Conservation (phyloP, 306 rosid species). For the Pueraria montana region DNA sequence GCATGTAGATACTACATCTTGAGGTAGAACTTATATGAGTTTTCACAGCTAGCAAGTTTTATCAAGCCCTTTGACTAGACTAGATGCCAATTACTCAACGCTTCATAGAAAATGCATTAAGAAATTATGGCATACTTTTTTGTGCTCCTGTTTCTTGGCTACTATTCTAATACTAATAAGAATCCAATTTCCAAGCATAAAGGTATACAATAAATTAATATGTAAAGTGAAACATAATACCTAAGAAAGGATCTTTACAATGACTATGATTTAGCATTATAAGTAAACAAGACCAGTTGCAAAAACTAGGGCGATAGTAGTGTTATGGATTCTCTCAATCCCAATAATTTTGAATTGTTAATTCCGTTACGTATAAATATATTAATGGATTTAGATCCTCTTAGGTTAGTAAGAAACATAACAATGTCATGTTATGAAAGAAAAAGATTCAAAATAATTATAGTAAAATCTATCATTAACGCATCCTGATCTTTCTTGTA, state of each 20-base stretch:
- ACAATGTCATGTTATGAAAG: too few relatives aligned
- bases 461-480: not conserved
- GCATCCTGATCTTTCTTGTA: too few relatives aligned
- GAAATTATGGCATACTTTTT: not conserved
- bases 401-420: not conserved
- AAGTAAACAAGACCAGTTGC: not conserved
- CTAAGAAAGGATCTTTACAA: not conserved
- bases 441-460: not conserved
- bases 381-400: not conserved
- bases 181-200: not conserved
- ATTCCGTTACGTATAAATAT: not conserved
- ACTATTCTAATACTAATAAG: not conserved
- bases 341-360: not conserved
- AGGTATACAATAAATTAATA: not conserved
- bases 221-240: not conserved
- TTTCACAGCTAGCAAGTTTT: not conserved
- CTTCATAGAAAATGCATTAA: too few relatives aligned
- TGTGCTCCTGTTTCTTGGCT: conserved; percentile 1
- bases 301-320: not conserved
- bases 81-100: too few relatives aligned
- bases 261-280: not conserved
- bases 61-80: too few relatives aligned
- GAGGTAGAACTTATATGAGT: not conserved
- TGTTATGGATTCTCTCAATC: not conserved
- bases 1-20: not conserved